These are phyloP conservation scores for Arctostaphylos glauca DNA, from an alignment of 148 eudicot genomes.

Conservation along the genomic window DNA sequence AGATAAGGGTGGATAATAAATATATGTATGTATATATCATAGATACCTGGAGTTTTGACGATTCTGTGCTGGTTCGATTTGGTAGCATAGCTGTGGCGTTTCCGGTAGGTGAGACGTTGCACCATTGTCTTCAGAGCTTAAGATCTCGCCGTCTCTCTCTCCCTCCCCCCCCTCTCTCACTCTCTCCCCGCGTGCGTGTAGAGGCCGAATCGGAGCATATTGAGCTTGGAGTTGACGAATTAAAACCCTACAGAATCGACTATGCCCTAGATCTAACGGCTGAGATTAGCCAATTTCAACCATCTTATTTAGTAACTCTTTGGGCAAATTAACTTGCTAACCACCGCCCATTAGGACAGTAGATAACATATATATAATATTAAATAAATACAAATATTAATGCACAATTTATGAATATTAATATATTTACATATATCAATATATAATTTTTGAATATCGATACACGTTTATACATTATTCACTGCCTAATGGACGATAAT, in stretches of 20 bases:
- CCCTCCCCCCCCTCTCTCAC: slow-evolving; percentile 5
- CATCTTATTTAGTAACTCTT: too few species aligned
- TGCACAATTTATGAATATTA: too few species aligned
- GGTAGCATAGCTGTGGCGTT: slow-evolving; percentile 62
- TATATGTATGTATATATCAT: background rate
- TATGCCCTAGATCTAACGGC: slow-evolving; percentile 31
- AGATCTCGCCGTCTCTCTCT: slow-evolving; percentile 10
- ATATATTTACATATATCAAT: too few species aligned
- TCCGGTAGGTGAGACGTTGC: slow-evolving; percentile 51
- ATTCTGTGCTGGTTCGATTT: slow-evolving; percentile 60
- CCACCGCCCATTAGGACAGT: too few species aligned
- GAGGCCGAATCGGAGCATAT: slow-evolving; percentile 11
- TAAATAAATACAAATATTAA: too few species aligned
- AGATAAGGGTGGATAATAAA: background rate
- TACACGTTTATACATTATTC: too few species aligned
- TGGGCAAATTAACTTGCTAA: too few species aligned
- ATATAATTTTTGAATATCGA: too few species aligned
- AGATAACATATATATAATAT: too few species aligned
- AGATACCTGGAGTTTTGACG: slow-evolving; percentile 58
- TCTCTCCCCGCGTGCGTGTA: slow-evolving; percentile 3
- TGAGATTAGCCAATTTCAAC: background rate
- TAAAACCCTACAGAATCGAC: slow-evolving; percentile 14
- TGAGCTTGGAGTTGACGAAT: background rate
- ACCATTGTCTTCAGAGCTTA: slow-evolving; percentile 29
- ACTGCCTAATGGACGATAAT: too few species aligned